Evolutionary conservation across 2,329 filamentous ascomycete species (phyloP), one percentile per base, ranked within the genome.

Genomic region (Ceratocystis huliohia): DNA sequence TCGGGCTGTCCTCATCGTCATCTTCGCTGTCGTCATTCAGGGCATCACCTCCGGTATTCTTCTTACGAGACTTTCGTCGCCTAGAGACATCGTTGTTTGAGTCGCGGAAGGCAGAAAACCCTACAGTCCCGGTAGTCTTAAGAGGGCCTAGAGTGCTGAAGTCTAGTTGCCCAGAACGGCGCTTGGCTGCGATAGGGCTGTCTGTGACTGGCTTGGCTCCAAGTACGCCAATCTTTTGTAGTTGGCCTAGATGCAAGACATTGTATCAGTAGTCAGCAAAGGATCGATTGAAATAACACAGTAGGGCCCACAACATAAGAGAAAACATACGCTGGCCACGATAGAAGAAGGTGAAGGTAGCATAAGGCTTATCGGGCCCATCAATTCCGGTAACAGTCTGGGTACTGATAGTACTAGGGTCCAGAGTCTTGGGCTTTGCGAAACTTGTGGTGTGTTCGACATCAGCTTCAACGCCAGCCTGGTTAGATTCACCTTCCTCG

Each of bases 321-420:
- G n/a, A 61, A 57, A 50, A 85, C 91, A 80, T 80, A 95, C 93
- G 88, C 74, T 96, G 89, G 74, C 94, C 94, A 69, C 94, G 85
- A 75, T 99, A 99, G 77, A 97, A 91, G 75, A 99, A 99, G 33
- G 95, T 97, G 75, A 99, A 99, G 7, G 89, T 88, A 3, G 94
- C 94, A 77, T 96, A 99, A 2, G 95, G 94, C 76, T 93, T 94
- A 69, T 97, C 93, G 22, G 92, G 91, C 0, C 91, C 90, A 75
- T 99, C 94, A 69, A 97, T 96, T 20, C 93, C 94, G 7, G 94
- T 97, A n/a, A 99, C 94, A 0, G 94, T 99, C 77, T 99, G 94
- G 2, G 94, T 99, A 73, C 92, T 97, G 73, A 99, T 99, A 1
- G 91, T 91, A 78, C 96, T 96, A 0, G 93, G 93, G 77, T 97